Base-by-base conservation (phyloP, 2,329 filamentous ascomycete species). In the Talaromyces sp. region DNA sequence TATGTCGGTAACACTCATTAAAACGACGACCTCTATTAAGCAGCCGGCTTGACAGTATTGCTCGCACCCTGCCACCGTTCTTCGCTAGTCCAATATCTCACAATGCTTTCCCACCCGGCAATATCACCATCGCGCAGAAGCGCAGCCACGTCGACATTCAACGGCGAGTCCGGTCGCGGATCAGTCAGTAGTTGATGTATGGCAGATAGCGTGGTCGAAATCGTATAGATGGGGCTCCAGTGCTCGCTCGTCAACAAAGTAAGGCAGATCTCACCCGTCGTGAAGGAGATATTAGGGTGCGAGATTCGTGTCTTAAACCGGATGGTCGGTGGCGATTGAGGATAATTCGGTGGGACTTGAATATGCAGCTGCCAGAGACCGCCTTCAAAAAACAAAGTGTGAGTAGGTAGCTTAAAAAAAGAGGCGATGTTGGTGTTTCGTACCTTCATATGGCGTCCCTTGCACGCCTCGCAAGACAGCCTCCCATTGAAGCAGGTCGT, bases 221-320 rank as follows among this genome's bases (percentile, higher is more conserved):
- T 83, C 46, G 88, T 92, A 75, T 96, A 94, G 19, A 91, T 87
- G 1, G 92, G 90, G 61, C 90, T 89, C 93, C 93, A 97, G 19
- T 88, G 83, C 70, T 80, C 76, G 0, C 78, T 80, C 62, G 84
- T 86, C 56, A 99, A 81, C 63, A 97, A 82, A 71, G 97, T 94
- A 29, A 97, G 85, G 74, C 94, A 99, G 71, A 99, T 94, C 76
- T 97, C 92, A 67, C 94, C 94, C 2, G 86, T 92, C 43, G 80
- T 78, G 72, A 85, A 86, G 63, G 83, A 79, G 52, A 89, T 86
- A 75, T 97, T 97, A 54, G 92, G 87, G 78, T 96, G 92, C 69
- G 91, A 89, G 65, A 95, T 86, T 63, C 86, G 85, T 38, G 92
- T 99, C n/a, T 82, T 78, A 79, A 99, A 99, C 61, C 77, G 81